Conservation (phyloP, 768 basidiomycete species). For the Suillus lakei region DNA sequence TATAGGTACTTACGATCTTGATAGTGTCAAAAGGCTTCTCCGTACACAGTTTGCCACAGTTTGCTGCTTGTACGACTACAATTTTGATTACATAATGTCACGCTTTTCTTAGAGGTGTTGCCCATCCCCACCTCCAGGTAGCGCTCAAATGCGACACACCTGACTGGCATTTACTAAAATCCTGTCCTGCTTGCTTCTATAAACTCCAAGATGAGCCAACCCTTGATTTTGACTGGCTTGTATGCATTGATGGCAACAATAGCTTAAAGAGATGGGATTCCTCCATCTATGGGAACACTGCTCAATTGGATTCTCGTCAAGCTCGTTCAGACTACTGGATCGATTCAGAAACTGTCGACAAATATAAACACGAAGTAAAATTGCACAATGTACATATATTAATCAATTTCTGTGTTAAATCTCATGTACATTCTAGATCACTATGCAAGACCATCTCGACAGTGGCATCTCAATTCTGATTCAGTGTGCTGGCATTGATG, state of each 20-base stretch:
- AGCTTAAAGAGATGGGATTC: background rate
- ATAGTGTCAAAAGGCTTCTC: too few relatives aligned
- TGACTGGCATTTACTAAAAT: conserved; percentile 15
- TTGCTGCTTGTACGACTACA: too few relatives aligned
- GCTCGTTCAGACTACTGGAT: background rate
- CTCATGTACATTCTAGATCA: too few relatives aligned
- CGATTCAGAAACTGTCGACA: background rate
- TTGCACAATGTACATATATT: too few relatives aligned
- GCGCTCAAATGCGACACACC: conserved; percentile 15
- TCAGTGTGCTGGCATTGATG: too few relatives aligned
- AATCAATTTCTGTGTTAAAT: too few relatives aligned
- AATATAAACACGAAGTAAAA: background rate
- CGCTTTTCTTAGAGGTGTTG: background rate
- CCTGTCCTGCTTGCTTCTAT: conserved; percentile 16
- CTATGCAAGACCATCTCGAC: too few relatives aligned
- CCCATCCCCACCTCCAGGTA: background rate
- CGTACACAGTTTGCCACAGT: too few relatives aligned
- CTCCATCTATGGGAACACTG: background rate
- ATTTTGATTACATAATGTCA: too few relatives aligned
- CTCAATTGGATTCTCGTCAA: background rate
- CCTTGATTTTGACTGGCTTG: background rate
- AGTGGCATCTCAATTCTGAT: too few relatives aligned
- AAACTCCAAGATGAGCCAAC: background rate
- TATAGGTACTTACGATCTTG: too few relatives aligned
- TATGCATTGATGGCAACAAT: conserved; percentile 4